Conservation (phyloP, 1,284 basidiomycete genomes). For the Athelia sp. region DNA sequence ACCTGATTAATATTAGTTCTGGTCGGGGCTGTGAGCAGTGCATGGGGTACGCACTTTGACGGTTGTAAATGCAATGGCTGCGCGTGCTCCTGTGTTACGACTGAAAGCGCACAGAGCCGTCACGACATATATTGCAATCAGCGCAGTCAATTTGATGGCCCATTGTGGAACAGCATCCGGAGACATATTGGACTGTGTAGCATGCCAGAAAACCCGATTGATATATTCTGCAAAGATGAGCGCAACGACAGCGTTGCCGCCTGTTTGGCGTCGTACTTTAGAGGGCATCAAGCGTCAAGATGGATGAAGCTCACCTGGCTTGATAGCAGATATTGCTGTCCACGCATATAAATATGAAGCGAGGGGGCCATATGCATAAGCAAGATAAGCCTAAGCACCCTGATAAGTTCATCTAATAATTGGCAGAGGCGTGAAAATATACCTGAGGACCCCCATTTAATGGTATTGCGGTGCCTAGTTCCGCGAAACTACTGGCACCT, state of each 20-base stretch:
- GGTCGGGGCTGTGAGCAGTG: background rate
- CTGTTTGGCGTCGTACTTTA: conserved; percentile 25
- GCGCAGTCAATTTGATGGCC: conserved; percentile 89
- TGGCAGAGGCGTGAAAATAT: conserved; percentile 14
- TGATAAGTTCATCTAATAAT: no score
- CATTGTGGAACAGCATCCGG: conserved; percentile 82
- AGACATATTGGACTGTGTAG: conserved; percentile 55
- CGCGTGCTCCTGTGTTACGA: conserved; percentile 74
- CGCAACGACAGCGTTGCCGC: conserved; percentile 63
- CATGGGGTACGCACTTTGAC: conserved; percentile 61
- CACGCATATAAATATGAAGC: conserved; percentile 85
- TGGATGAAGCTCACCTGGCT: conserved; percentile 63
- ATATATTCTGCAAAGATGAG: conserved; percentile 85
- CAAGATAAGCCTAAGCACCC: conserved; percentile 74
- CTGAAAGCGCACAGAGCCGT: conserved; percentile 77
- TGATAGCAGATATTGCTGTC: conserved; percentile 86
- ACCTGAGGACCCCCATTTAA: conserved; percentile 89
- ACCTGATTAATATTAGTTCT: background rate
- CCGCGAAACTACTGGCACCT: conserved; percentile 87
- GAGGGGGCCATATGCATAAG: conserved; percentile 85
- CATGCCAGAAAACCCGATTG: conserved; percentile 73
- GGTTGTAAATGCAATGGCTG: conserved; percentile 81
- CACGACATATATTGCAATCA: conserved; percentile 67
- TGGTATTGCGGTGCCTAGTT: conserved; percentile 81
- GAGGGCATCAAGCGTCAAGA: conserved; percentile 1